Base-by-base conservation (phyloP, 371 early-diverging fungal species). In the Mortierella sp. region DNA sequence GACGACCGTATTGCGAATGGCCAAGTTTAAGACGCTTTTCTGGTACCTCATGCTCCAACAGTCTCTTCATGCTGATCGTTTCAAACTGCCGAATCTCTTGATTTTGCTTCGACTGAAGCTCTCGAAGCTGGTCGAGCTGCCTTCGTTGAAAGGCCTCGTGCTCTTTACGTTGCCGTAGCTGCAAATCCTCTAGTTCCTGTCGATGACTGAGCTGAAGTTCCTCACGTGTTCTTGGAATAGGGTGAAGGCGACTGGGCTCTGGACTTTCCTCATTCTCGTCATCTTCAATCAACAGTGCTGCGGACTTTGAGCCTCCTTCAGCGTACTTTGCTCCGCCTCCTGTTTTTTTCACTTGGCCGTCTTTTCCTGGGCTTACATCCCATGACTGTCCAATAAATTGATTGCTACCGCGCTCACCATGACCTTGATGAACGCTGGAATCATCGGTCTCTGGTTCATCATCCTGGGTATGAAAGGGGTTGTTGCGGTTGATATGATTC, bases 341-440 rank as follows among this genome's bases (percentile, higher is more conserved):
- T 62, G 29, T 46, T 21, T 16, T 48, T 55, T 15, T 25, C 23
- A 1, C 56, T 4, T 53, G n/a, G 5, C 16, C 56, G 4, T 65
- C 68, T 3, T 51, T 19, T 43, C 69, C 68, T 23, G 68, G 62
- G 37, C 70, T 57, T 15, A 77, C 55, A 65, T 72, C 64, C 77
- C 77, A 77, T 18, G 77, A 68, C 60, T 77, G 77, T 12, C 77
- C 77, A 29, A 77, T 65, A 26, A 57, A 77, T 19, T 72, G 77
- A 16, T 57, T 63, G 19, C 57, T 62, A 28, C 50, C 46, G 23
- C 26, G 21, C 11, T 53, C 53, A 4, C 26, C 53, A 5, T 37
- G 37, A 37, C 37, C 9, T 23, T 53, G 23, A 26, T 53, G 53
- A 23, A 23, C 53, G 21, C 53, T 23, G 12, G 21, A 9, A 21